phyloP scores from a whole-genome alignment of 2,329 filamentous ascomycete species.

The Aspergillus vadensis region DNA sequence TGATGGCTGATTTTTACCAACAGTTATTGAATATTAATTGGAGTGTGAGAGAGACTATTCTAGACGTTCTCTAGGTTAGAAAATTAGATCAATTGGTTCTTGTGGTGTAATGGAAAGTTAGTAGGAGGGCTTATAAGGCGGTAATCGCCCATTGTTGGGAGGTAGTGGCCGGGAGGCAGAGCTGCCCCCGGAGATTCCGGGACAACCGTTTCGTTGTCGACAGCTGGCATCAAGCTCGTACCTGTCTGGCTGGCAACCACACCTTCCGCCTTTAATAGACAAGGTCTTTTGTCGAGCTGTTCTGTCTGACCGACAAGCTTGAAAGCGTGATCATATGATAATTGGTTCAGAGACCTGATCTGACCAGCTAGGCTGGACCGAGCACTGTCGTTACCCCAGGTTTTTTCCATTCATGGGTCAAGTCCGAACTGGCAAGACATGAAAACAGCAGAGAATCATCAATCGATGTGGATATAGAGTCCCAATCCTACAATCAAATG shows the following conservation, averaged over 20 bases:
- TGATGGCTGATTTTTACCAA: no score
- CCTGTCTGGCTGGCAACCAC: not conserved
- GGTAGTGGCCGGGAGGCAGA: not conserved
- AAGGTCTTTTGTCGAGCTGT: not conserved
- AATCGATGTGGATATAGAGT: no score
- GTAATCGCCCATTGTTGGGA: no score
- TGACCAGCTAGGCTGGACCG: not conserved
- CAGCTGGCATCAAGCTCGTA: constrained; percentile 7
- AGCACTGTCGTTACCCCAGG: not conserved
- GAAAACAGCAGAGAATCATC: no score
- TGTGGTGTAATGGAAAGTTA: not conserved
- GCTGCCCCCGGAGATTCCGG: not conserved
- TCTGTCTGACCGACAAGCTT: not conserved
- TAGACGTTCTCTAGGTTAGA: no score
- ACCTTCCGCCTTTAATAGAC: not conserved
- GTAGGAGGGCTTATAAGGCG: not conserved
- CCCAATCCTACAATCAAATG: not conserved
- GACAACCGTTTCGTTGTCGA: constrained; percentile 5
- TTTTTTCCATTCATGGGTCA: not conserved
- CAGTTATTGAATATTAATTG: no score
- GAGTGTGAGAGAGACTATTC: no score
- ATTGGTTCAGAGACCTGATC: not conserved
- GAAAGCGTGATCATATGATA: not conserved
- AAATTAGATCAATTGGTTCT: no score
- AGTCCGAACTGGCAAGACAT: no score